Evolutionary conservation across 2,329 filamentous ascomycete species (phyloP).

Genomic region (Graphium sp.): DNA sequence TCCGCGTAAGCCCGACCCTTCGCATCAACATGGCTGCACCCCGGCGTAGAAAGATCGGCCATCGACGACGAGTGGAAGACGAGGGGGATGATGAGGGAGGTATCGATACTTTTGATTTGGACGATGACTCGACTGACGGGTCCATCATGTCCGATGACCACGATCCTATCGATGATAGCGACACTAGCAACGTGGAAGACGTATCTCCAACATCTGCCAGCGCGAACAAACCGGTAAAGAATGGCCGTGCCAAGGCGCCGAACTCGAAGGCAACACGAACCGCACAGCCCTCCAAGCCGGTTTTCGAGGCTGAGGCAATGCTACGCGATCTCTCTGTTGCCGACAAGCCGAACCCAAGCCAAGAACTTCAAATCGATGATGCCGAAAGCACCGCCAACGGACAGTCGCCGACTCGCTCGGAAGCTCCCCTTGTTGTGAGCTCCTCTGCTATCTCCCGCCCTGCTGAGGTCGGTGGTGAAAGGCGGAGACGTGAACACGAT

Average conservation of each 20-base stretch:
- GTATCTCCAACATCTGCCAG: constrained; percentile 32
- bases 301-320: constrained; percentile 42
- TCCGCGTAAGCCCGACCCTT: constrained; percentile 5
- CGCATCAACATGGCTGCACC: constrained; percentile 26
- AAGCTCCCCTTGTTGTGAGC: constrained; percentile 36
- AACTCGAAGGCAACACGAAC: constrained; percentile 18
- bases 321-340: constrained; percentile 32
- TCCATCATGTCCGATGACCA: constrained; percentile 46
- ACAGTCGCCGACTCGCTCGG: constrained; percentile 15
- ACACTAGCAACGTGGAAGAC: constrained; percentile 41
- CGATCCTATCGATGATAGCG: constrained; percentile 41
- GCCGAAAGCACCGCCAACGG: neutral
- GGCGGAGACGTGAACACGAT: constrained; percentile 71
- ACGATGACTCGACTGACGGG: constrained; percentile 52
- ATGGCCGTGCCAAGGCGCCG: constrained; percentile 20
- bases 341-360: constrained; percentile 20
- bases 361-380: constrained; percentile 31
- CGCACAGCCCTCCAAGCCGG: constrained; percentile 13
- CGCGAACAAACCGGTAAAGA: constrained; percentile 19
- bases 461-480: constrained; percentile 46
- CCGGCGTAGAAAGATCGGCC: constrained; percentile 50
- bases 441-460: constrained; percentile 27
- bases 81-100: constrained; percentile 53
- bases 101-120: constrained; percentile 35
- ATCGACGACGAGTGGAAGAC: constrained; percentile 51